Base-by-base conservation (phyloP, 2,329 filamentous ascomycete genomes). In the Phialophora chinensis region DNA sequence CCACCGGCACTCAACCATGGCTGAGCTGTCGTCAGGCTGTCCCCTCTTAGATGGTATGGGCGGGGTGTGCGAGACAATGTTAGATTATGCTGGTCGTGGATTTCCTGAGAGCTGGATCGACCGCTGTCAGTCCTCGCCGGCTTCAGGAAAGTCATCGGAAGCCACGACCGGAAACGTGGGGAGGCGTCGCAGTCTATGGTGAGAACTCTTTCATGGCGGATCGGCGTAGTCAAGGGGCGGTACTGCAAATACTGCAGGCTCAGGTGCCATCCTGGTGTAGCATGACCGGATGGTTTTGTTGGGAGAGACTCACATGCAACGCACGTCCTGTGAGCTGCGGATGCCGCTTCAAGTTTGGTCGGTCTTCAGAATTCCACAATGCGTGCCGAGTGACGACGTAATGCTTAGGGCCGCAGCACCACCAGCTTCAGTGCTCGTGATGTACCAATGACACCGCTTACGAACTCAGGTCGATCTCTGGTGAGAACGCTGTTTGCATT, bases 1-100 rank as follows among this genome's bases (percentile, higher is more conserved):
- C 55, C 63, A 29, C 61, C 23, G 56, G 69, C 61, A 44, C 33
- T 52, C 12, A 42, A 29, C 14, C 55, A 27, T 55, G 42, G 49
- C 52, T 62, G 52, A 29, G 58, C 25, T 42, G 60, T 59, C 31
- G 50, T 33, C 6, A 73, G 53, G 35, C 49, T 55, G 17, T 71
- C 60, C 23, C 70, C 66, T 60, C 71, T 60, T 50, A 73, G 69
- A 62, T 72, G 69, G 58, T 75, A 75, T 17, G 74, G 73, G 29
- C 72, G 72, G 17, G 73, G 74, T 31, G 73, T 72, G 57, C 73
- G 69, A 14, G 71, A 72, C 12, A 70, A 68, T 5, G 68, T 68
- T 50, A 67, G 49, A 33, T 55, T 62, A 35, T 60, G 33, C 25
- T 65, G 63, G 47, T 57, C 50, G 49, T 68, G 63, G 20, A 65